phyloP scores from a whole-genome alignment of 805 yeast species.

The Candida fluviatilis region DNA sequence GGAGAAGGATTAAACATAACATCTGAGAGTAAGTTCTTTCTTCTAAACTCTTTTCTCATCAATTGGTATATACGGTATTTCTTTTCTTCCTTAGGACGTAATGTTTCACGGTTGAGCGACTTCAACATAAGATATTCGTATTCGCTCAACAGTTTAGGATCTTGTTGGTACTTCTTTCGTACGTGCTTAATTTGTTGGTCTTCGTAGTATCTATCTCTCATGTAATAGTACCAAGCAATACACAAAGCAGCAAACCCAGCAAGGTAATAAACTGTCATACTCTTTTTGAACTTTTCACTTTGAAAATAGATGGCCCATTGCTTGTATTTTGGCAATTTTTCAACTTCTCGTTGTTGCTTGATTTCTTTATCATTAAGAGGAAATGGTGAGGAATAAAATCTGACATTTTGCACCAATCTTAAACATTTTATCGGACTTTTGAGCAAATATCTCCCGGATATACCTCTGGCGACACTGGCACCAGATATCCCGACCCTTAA shows the following conservation, averaged over 20 bases:
- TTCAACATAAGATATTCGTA: constrained; percentile 62
- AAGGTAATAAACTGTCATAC: constrained; percentile 59
- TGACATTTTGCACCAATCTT: not conserved
- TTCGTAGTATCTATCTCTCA: constrained; percentile 61
- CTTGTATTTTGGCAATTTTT: constrained; percentile 31
- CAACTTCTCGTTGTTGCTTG: constrained; percentile 22
- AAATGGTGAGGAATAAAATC: constrained; percentile 20
- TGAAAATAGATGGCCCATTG: constrained; percentile 41
- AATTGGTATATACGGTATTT: constrained; percentile 57
- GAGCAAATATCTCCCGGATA: not conserved
- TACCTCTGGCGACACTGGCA: not conserved
- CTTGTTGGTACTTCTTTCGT: constrained; percentile 32
- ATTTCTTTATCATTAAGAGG: constrained; percentile 29
- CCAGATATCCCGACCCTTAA: not conserved
- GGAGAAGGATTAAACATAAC: constrained; percentile 39
- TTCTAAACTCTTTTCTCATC: constrained; percentile 44
- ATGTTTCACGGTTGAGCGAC: constrained; percentile 47
- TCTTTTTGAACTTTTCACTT: constrained; percentile 55
- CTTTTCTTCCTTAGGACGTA: constrained; percentile 61
- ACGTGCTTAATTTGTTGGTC: constrained; percentile 54
- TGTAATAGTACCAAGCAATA: constrained; percentile 57
- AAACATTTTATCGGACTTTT: not conserved
- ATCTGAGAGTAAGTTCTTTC: constrained; percentile 32
- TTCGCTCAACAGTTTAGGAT: constrained; percentile 46
- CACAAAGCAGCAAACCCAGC: constrained; percentile 56